These are phyloP conservation scores for Dictyostelium capitatum DNA, from an alignment of 78 protist species.

Conservation along the genomic window DNA sequence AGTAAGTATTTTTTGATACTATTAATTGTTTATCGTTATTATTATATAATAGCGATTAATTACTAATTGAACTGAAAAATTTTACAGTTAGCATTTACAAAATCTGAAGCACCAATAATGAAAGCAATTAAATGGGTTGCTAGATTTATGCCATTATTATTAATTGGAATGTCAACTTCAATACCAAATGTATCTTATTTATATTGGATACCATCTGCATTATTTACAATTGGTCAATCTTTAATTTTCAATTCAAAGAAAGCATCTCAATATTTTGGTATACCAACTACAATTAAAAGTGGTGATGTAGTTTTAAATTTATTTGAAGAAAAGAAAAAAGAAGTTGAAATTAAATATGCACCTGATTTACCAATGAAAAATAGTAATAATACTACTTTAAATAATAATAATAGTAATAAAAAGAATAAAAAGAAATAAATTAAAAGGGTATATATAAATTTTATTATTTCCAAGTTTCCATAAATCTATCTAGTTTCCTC, in stretches of 20 bases:
- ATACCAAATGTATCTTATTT: conserved; percentile 58
- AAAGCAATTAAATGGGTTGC: conserved; percentile 51
- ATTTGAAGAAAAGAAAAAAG: background rate
- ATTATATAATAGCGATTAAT: background rate
- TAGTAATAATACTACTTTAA: background rate
- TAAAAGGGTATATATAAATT: too few species aligned
- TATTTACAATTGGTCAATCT: conserved; percentile 35
- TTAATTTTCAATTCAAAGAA: conserved; percentile 9
- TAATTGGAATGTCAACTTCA: conserved; percentile 37
- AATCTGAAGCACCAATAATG: background rate
- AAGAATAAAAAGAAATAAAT: too few species aligned
- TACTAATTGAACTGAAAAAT: too few species aligned
- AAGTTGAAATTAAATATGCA: conserved; percentile 9
- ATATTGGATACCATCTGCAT: conserved; percentile 65
- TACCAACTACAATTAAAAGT: conserved; percentile 1
- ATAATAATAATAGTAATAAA: too few species aligned
- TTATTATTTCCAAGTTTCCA: background rate
- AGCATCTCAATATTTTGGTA: conserved; percentile 25
- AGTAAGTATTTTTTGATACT: background rate
- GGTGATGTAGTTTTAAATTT: background rate
- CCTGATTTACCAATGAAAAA: background rate
- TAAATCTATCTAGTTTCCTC: conserved; percentile 64
- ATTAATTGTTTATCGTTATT: background rate
- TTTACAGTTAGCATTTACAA: conserved; percentile 28
- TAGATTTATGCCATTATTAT: conserved; percentile 28